Evolutionary conservation across 164 flowering plant genomes (phyloP), one percentile per base, ranked within the genome.

Genomic region (Pachysandra terminalis): DNA sequence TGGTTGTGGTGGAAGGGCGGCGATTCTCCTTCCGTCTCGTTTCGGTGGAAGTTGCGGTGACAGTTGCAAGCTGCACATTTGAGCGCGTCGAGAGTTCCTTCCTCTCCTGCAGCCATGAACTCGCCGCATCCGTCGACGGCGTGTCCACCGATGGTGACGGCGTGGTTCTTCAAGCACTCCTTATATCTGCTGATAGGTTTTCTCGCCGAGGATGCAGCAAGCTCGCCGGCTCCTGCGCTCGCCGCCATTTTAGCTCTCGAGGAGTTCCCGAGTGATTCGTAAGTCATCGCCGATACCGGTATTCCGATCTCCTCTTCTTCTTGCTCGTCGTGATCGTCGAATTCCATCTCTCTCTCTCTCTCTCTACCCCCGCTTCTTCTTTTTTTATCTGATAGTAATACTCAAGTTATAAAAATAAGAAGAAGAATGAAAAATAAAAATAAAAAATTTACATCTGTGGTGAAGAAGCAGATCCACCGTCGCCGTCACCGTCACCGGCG

Each of bases 61-160:
- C 96, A 90, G 74, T 72, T 78, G 63, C 96, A 90, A 9, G 96
- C 96, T 8, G 93, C 93, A 71, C 96, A 90, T 54, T 75, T 84
- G 0, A 90, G 78, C 26, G 86, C 85, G 54, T 88, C 96, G 1
- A 86, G 82, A 0, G 87, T 81, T 16, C 93, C 93, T 13, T 88
- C 96, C 3, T 82, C 86, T 0, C 90, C 91, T 0, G 91, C 87
- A 0, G 96, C 79, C 85, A 90, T 81, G 81, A 90, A 90, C 80
- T 90, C 93, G 1, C 96, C 85, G 63, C 96, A 90, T 0, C 96
- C 96, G 32, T 90, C 96, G 7, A 86, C 81, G 9, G 93, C 93
- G 75, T 86, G 84, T 4, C 90, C 90, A 0, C 91, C 93, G 61
- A 90, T 75, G 27, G 80, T 70, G 14, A 85, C 85, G 8, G 96